These are phyloP conservation scores for Allium sativum DNA, from an alignment of 106 monocot species.

Conservation along the genomic window DNA sequence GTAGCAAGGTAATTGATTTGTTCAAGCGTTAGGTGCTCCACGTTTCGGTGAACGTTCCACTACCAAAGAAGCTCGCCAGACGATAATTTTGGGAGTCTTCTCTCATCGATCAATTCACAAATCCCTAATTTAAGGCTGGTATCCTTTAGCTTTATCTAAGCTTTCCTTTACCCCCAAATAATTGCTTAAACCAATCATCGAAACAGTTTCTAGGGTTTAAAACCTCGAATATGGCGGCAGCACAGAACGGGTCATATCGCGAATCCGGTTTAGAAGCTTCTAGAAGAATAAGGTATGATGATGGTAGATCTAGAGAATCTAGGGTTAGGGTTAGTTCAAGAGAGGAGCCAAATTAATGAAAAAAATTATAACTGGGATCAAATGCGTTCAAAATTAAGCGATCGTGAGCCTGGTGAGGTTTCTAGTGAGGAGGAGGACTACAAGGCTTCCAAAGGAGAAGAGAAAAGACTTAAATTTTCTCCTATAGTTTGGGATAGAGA, in stretches of 20 bases:
- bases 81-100: no score
- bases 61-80: no score
- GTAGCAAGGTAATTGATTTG: no score
- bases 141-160: not conserved
- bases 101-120: no score
- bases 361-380: constrained; percentile 6
- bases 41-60: no score
- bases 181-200: not conserved
- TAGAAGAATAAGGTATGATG: constrained; percentile 8
- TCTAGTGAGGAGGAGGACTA: constrained; percentile 30
- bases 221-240: constrained; percentile 28
- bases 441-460: not conserved
- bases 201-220: not conserved
- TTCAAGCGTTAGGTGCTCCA: no score
- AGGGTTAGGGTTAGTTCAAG: constrained; percentile 10
- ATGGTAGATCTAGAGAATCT: constrained; percentile 20
- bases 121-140: not conserved
- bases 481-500: constrained; percentile 48
- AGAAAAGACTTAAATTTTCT: constrained; percentile 58
- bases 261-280: constrained; percentile 15
- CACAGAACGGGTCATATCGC: constrained; percentile 9
- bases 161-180: not conserved
- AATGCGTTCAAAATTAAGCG: constrained; percentile 5
- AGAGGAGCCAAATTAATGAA: constrained; percentile 11
- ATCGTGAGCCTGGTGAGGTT: constrained; percentile 48